Percentiles rank a stretch among this genome's conserved stretches.
These are phyloP conservation scores for Nannizziopsis arthrosporioides DNA, from an alignment of 2,329 filamentous ascomycete species.

Conservation along the genomic window DNA sequence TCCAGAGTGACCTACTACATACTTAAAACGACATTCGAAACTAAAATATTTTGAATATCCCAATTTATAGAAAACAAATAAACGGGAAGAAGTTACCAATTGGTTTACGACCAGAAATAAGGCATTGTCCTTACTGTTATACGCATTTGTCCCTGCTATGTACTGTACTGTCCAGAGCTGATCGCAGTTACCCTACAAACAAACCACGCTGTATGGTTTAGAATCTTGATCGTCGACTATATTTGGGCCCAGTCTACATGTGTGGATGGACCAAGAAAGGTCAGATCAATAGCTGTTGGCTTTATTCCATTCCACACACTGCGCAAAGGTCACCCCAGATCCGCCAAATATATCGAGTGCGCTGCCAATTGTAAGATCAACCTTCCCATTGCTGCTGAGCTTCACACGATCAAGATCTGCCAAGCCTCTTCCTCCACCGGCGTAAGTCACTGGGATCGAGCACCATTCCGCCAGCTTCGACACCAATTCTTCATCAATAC, in stretches of 20 bases:
- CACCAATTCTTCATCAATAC: conserved; percentile 80
- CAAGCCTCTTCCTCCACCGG: conserved; percentile 76
- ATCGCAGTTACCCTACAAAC: neutral
- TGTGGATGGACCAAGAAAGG: neutral
- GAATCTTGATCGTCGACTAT: no score
- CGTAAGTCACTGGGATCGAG: conserved; percentile 86
- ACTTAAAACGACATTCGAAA: no score
- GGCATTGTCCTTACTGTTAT: neutral
- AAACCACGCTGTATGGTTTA: no score
- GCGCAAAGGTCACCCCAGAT: conserved; percentile 69
- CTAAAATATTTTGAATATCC: no score
- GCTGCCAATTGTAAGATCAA: conserved; percentile 92
- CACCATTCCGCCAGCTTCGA: conserved; percentile 70
- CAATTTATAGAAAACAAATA: no score
- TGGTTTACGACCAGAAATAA: no score
- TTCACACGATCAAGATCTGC: conserved; percentile 75
- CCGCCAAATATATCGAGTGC: conserved; percentile 94
- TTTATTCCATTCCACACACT: conserved; percentile 80
- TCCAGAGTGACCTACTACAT: no score
- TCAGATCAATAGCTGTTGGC: conserved; percentile 20
- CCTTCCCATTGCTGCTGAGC: conserved; percentile 61
- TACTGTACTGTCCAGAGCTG: no score
- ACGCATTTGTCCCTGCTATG: no score
- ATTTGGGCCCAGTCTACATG: neutral
- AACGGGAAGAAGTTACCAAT: no score